phyloP scores from a whole-genome alignment of 2,329 filamentous ascomycete genomes.

The Tetracladium maxilliforme region DNA sequence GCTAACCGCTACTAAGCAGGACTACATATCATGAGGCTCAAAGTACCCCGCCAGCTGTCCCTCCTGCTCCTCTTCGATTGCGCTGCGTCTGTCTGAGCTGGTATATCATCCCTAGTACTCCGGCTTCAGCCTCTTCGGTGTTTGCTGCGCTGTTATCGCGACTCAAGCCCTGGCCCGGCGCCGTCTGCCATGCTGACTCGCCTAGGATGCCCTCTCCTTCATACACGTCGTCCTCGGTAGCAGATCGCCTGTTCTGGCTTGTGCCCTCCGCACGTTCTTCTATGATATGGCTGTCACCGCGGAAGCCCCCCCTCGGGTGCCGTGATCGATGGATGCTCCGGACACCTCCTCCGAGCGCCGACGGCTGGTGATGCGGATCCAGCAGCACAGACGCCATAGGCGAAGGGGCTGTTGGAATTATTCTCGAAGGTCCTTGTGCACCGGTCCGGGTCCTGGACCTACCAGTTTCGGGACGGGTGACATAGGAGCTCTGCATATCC shows the following conservation, averaged over 20 bases:
- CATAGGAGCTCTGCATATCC: constrained; percentile 41
- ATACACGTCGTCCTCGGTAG: constrained; percentile 17
- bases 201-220: constrained; percentile 11
- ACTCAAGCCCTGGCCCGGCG: constrained; percentile 12
- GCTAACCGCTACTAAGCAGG: no score
- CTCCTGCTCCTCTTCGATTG: constrained; percentile 28
- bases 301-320: constrained; percentile 31
- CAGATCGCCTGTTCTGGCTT: constrained; percentile 4
- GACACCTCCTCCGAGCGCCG: constrained; percentile 25
- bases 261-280: constrained; percentile 21
- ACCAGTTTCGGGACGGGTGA: constrained; percentile 4
- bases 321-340: constrained; percentile 30
- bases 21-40: no score
- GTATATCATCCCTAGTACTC: constrained; percentile 50
- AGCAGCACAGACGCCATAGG: constrained; percentile 61
- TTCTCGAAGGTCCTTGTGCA: constrained; percentile 9
- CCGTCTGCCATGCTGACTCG: constrained; percentile 29
- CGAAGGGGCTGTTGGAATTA: no score
- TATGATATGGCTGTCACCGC: constrained; percentile 40
- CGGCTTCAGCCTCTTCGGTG: constrained; percentile 31
- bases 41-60: no score
- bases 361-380: constrained; percentile 62
- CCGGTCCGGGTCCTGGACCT: constrained; percentile 3
- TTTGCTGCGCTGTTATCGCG: constrained; percentile 18
- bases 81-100: constrained; percentile 51